These are phyloP conservation scores for Diaporthe longicolla DNA, from an alignment of 2,329 filamentous ascomycete species.

Conservation along the genomic window DNA sequence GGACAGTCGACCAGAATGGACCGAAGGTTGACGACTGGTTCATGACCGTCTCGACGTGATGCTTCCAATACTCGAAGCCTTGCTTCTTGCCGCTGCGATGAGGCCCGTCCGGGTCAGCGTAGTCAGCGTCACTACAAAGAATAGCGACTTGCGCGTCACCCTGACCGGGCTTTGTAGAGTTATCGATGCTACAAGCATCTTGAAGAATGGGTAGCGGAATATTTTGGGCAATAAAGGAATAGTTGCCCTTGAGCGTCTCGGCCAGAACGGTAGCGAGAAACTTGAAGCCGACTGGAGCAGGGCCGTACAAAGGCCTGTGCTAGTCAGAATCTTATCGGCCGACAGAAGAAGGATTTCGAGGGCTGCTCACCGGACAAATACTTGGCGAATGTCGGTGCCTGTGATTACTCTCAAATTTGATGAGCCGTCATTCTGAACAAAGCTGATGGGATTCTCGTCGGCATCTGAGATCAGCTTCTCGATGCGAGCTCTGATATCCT, in stretches of 20 bases:
- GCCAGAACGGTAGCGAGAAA: constrained; percentile 44
- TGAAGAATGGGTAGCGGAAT: constrained; percentile 8
- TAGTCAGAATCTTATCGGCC: not conserved
- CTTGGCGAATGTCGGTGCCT: constrained; percentile 49
- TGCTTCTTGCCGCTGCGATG: not conserved
- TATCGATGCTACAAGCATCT: constrained; percentile 38
- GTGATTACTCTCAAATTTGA: constrained; percentile 50
- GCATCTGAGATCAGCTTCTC: constrained; percentile 50
- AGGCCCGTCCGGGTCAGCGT: constrained; percentile 43
- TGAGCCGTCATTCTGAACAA: constrained; percentile 44
- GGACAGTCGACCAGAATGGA: constrained; percentile 50
- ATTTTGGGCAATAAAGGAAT: constrained; percentile 41
- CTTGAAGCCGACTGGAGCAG: constrained; percentile 45
- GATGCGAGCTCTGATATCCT: constrained; percentile 53
- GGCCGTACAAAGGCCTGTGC: constrained; percentile 50
- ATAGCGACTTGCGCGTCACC: constrained; percentile 49
- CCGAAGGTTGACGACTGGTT: constrained; percentile 51
- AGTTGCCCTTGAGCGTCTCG: constrained; percentile 50
- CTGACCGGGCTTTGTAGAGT: constrained; percentile 21
- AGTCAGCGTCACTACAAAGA: constrained; percentile 54
- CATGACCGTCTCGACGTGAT: constrained; percentile 49
- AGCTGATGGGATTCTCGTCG: constrained; percentile 46
- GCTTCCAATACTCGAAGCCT: constrained; percentile 47
- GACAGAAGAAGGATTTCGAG: not conserved
- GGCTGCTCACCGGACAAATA: constrained; percentile 44